These are phyloP conservation scores for Inonotus obliquus DNA, from an alignment of 1,284 basidiomycete genomes.

Conservation along the genomic window DNA sequence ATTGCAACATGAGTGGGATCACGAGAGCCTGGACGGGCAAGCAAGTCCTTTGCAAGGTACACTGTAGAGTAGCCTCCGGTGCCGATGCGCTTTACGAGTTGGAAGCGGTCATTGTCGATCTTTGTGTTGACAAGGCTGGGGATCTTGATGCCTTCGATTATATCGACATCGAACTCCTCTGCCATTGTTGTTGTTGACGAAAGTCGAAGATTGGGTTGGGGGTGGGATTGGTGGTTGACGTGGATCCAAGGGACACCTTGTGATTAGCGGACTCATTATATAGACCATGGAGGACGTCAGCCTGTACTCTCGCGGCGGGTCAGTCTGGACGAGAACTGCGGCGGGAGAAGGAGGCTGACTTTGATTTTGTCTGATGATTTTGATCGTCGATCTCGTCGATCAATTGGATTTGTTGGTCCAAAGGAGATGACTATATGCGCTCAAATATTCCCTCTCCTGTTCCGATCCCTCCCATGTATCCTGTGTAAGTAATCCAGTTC, in stretches of 20 bases:
- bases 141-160: constrained; percentile 12
- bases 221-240: not conserved
- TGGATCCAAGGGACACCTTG: constrained; percentile 1
- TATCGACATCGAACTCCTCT: constrained; percentile 9
- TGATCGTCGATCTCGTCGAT: not conserved
- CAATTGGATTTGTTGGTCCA: not conserved
- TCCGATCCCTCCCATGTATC: not conserved
- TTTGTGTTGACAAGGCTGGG: constrained; percentile 12
- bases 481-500: not conserved
- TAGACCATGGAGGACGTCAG: not conserved
- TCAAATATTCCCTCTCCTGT: not conserved
- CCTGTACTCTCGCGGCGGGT: not conserved
- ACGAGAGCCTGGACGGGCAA: not conserved
- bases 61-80: constrained; percentile 66
- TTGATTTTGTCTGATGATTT: not conserved
- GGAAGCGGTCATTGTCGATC: constrained; percentile 38
- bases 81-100: constrained; percentile 52
- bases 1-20: not conserved
- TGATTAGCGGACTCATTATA: not conserved
- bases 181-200: not conserved
- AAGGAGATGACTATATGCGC: not conserved
- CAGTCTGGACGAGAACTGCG: no score
- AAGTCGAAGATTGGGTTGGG: not conserved
- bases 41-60: constrained; percentile 40
- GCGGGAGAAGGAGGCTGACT: not conserved